phyloP scores from a whole-genome alignment of 306 rosid genomes.

The Fragaria ananassa region DNA sequence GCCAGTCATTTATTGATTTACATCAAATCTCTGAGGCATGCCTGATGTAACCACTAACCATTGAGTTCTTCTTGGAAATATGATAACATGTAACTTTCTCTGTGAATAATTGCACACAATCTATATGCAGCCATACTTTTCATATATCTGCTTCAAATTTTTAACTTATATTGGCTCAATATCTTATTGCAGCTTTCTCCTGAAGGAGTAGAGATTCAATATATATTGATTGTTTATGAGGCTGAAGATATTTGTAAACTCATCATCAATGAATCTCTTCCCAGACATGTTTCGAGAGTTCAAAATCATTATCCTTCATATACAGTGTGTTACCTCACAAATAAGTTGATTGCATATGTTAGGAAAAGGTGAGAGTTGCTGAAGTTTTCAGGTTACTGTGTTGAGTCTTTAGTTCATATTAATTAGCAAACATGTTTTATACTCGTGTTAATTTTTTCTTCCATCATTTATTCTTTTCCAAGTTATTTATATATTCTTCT shows the following conservation, averaged over 20 bases:
- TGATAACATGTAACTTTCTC: background rate
- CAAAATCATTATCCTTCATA: conserved; percentile 69
- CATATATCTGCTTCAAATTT: conserved; percentile 1
- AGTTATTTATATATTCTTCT: background rate
- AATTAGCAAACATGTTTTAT: background rate
- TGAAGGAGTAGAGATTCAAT: conserved; percentile 56
- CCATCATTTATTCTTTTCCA: background rate
- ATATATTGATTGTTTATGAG: conserved; percentile 63
- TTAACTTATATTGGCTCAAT: conserved; percentile 23
- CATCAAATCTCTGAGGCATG: background rate
- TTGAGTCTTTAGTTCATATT: background rate
- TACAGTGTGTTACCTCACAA: conserved; percentile 81
- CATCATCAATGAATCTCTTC: conserved; percentile 50
- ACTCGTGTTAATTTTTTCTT: background rate
- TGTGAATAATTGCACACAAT: background rate
- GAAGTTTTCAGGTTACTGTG: background rate
- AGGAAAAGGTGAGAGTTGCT: conserved; percentile 67
- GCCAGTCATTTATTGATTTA: background rate
- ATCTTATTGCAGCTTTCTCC: conserved; percentile 53
- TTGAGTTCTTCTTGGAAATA: background rate
- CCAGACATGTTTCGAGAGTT: conserved; percentile 50
- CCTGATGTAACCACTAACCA: background rate
- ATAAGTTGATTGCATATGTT: conserved; percentile 68
- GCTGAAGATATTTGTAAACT: conserved; percentile 79
- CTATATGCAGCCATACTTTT: background rate